Evolutionary conservation across 2,329 filamentous ascomycete species (phyloP).

Genomic region (Calonectria pseudoturangicola): DNA sequence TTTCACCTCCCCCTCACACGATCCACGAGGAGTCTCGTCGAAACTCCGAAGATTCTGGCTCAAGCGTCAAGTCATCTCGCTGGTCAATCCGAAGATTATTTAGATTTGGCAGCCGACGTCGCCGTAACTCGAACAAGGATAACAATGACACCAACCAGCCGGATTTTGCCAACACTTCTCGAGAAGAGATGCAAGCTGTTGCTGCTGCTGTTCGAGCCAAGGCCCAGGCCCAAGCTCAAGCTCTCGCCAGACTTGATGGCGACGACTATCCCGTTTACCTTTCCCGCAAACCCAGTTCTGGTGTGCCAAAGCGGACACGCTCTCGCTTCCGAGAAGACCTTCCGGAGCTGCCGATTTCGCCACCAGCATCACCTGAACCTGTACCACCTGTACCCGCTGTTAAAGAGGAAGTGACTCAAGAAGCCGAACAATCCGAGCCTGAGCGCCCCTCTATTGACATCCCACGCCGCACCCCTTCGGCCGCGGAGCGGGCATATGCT

Average conservation of each 20-base stretch:
- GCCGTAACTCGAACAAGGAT: slow-evolving; percentile 41
- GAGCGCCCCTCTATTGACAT: slow-evolving; percentile 63
- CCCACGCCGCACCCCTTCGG: slow-evolving; percentile 44
- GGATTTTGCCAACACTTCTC: slow-evolving; percentile 93
- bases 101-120: slow-evolving; percentile 77
- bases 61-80: slow-evolving; percentile 66
- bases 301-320: slow-evolving; percentile 84
- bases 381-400: slow-evolving; percentile 64
- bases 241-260: slow-evolving; percentile 60
- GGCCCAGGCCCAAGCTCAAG: slow-evolving; percentile 58
- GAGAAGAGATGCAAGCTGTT: slow-evolving; percentile 83
- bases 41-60: slow-evolving; percentile 75
- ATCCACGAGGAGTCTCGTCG: slow-evolving; percentile 71
- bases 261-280: slow-evolving; percentile 57
- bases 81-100: slow-evolving; percentile 84
- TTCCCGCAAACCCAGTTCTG: slow-evolving; percentile 61
- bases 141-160: slow-evolving; percentile 70
- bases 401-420: slow-evolving; percentile 52
- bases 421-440: slow-evolving; percentile 62
- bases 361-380: slow-evolving; percentile 86
- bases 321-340: slow-evolving; percentile 96
- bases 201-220: slow-evolving; percentile 54
- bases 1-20: slow-evolving; percentile 60
- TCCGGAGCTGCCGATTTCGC: slow-evolving; percentile 89
- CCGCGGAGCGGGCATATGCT: slow-evolving; percentile 51